A percentile compares a stretch with the other conserved stretches of the same genome.
phyloP scores from a whole-genome alignment of 345 rosid genomes.

The Eucalyptus decipiens region DNA sequence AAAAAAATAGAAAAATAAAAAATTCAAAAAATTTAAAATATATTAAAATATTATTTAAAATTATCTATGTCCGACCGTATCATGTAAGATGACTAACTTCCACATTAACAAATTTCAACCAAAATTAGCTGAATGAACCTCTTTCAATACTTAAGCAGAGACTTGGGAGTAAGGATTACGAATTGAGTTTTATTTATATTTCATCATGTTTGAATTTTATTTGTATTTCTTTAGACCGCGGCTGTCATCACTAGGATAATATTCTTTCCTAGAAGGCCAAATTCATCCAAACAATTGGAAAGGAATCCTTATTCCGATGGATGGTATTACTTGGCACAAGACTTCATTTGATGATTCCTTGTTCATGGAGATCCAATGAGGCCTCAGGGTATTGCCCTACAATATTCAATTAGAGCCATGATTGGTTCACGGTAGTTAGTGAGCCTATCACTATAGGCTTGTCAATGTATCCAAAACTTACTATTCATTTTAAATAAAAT shows the following conservation, averaged over 20 bases:
- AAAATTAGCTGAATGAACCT: too few relatives aligned
- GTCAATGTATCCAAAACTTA: neutral
- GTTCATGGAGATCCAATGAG: neutral
- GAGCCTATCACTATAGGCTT: neutral
- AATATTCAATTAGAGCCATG: neutral
- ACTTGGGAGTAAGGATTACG: neutral
- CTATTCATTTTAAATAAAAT: neutral
- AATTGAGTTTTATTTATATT: too few relatives aligned
- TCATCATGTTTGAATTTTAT: neutral
- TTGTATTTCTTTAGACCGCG: too few relatives aligned
- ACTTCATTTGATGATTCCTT: neutral
- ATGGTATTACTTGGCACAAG: neutral
- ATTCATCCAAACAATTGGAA: neutral
- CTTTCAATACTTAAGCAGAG: neutral
- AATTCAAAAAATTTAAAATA: too few relatives aligned
- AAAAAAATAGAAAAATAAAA: too few relatives aligned
- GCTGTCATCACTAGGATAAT: neutral
- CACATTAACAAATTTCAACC: too few relatives aligned
- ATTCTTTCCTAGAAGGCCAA: neutral
- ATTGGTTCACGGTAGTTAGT: neutral
- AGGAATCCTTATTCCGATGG: neutral
- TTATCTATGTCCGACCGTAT: accelerated
- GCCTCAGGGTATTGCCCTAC: neutral
- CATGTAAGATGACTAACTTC: too few relatives aligned
- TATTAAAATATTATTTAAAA: too few relatives aligned